Evolutionary conservation across 2,329 filamentous ascomycete genomes (phyloP).

Genomic region (Colletotrichum spaethianum): DNA sequence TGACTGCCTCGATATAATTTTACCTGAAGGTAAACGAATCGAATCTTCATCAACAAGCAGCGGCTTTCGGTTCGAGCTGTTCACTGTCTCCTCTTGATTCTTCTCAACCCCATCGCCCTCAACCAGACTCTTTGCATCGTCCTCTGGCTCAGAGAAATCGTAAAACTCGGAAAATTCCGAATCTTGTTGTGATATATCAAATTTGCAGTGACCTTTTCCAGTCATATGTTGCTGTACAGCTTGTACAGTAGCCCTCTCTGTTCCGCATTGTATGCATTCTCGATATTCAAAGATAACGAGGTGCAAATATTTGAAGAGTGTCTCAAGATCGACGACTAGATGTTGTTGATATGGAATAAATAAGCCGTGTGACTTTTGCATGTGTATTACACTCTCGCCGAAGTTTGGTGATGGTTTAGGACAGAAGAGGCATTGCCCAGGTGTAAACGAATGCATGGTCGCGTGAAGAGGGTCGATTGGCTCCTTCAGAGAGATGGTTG

Average conservation of each 20-base stretch:
- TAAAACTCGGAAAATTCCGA: slow-evolving; percentile 59
- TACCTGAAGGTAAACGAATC: slow-evolving; percentile 54
- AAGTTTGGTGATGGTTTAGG: slow-evolving; percentile 47
- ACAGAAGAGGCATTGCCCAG: slow-evolving; percentile 61
- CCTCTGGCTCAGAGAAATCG: slow-evolving; percentile 24
- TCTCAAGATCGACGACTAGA: slow-evolving; percentile 61
- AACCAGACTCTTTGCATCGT: slow-evolving; percentile 40
- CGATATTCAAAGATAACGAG: slow-evolving; percentile 62
- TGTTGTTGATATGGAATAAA: slow-evolving; percentile 55
- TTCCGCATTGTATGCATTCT: slow-evolving; percentile 67
- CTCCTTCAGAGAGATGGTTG: not conserved
- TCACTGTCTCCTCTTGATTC: not conserved
- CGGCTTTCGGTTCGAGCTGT: slow-evolving; percentile 10
- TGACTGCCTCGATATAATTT: slow-evolving; percentile 49
- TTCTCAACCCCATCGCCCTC: slow-evolving; percentile 16
- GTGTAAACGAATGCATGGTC: slow-evolving; percentile 43
- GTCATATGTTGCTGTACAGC: slow-evolving; percentile 67
- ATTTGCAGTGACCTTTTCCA: slow-evolving; percentile 62
- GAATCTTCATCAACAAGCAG: slow-evolving; percentile 46
- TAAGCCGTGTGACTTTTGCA: slow-evolving; percentile 63
- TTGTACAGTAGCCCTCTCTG: slow-evolving; percentile 55
- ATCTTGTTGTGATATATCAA: slow-evolving; percentile 53
- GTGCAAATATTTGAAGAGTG: slow-evolving; percentile 62
- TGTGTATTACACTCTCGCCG: slow-evolving; percentile 59
- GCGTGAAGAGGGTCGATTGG: not conserved